These are phyloP conservation scores for Leccinum disarticulatum DNA, from an alignment of 768 basidiomycete genomes.

Conservation along the genomic window DNA sequence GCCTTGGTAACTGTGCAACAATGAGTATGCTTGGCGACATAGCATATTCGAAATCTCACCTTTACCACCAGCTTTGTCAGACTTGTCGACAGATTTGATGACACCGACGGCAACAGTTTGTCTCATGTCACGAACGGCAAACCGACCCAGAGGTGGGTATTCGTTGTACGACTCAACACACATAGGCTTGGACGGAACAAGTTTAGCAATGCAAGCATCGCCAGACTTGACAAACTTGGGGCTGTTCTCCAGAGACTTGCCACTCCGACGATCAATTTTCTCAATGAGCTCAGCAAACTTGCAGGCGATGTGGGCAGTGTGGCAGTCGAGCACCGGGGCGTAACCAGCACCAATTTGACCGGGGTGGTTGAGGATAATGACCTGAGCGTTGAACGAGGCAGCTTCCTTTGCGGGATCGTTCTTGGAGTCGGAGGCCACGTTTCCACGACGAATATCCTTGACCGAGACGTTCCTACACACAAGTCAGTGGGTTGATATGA, in stretches of 20 bases:
- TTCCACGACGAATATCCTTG: slow-evolving; percentile 99
- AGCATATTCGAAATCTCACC: slow-evolving; percentile 42
- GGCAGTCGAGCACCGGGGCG: slow-evolving; percentile 98
- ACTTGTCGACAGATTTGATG: slow-evolving; percentile 97
- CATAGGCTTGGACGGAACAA: slow-evolving; percentile 95
- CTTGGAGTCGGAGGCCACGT: slow-evolving; percentile 99
- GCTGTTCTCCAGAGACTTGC: slow-evolving; percentile 80
- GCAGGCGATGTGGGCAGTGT: slow-evolving; percentile 99
- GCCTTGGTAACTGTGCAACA: slow-evolving; percentile 77
- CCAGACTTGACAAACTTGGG: slow-evolving; percentile 99
- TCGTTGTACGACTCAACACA: slow-evolving; percentile 92
- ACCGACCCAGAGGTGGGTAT: slow-evolving; percentile 99
- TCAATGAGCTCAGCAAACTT: slow-evolving; percentile 98
- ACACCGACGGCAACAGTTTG: slow-evolving; percentile 99
- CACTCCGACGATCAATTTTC: slow-evolving; percentile 99
- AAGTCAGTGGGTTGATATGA: slow-evolving; percentile 2
- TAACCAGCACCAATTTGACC: slow-evolving; percentile 99
- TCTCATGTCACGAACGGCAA: slow-evolving; percentile 99
- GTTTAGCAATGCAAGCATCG: slow-evolving; percentile 98
- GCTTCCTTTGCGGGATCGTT: slow-evolving; percentile 99
- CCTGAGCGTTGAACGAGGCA: slow-evolving; percentile 98
- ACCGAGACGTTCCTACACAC: slow-evolving; percentile 91
- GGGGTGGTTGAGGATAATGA: slow-evolving; percentile 99
- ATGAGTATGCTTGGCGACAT: slow-evolving; percentile 9
- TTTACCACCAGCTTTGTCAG: slow-evolving; percentile 87